A percentile compares a stretch with the other conserved stretches of the same genome.
These are phyloP conservation scores for Eutypa lata DNA, from an alignment of 2,329 filamentous ascomycete genomes.

Conservation along the genomic window DNA sequence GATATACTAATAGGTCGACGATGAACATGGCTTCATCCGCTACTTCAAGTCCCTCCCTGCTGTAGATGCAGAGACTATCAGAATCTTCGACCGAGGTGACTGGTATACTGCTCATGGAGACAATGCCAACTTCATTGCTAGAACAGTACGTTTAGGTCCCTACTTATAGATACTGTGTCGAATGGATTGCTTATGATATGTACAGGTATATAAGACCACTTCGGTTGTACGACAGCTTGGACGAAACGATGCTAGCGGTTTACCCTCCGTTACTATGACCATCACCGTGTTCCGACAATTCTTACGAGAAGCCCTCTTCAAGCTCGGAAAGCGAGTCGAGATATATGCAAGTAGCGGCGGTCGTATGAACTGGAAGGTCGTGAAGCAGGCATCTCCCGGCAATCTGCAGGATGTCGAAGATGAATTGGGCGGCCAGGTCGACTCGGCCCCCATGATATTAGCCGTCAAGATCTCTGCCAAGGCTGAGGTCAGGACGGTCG, in stretches of 20 bases:
- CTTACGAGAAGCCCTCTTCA: conserved; percentile 88
- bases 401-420: conserved; percentile 98
- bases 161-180: background rate
- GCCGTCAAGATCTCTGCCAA: conserved; percentile 92
- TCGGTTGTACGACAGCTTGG: conserved; percentile 91
- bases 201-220: conserved; percentile 90
- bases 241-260: conserved; percentile 74
- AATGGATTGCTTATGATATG: background rate
- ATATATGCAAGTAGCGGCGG: conserved; percentile 76
- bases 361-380: conserved; percentile 87
- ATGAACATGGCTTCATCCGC: conserved; percentile 94
- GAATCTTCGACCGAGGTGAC: conserved; percentile 91
- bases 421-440: conserved; percentile 81
- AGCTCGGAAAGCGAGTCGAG: conserved; percentile 85
- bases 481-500: conserved; percentile 82
- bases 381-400: conserved; percentile 89
- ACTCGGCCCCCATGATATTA: conserved; percentile 89
- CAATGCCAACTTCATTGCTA: conserved; percentile 79
- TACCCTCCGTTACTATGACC: conserved; percentile 93
- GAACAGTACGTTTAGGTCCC: conserved; percentile 51
- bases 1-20: conserved; percentile 68
- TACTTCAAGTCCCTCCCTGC: conserved; percentile 85
- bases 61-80: conserved; percentile 70
- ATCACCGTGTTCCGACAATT: conserved; percentile 94
- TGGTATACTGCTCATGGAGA: conserved; percentile 93